Evolutionary conservation across 2,329 filamentous ascomycete species (phyloP).

Genomic region (Penicillium sp.): DNA sequence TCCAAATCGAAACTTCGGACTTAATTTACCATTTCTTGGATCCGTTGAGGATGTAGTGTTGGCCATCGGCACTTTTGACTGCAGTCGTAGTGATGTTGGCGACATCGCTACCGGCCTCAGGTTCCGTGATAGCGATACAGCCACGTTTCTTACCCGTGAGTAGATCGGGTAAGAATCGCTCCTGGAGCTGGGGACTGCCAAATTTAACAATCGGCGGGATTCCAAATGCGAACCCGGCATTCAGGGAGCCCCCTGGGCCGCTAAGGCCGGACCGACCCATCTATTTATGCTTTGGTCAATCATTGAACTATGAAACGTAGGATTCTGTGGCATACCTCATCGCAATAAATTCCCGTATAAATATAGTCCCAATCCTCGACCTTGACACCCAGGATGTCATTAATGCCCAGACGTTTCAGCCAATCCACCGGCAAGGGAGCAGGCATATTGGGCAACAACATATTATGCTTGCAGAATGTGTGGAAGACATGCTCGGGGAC

Average conservation of each 20-base stretch:
- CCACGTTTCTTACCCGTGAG: conserved; percentile 65
- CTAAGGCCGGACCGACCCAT: conserved; percentile 65
- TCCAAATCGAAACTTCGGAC: neutral
- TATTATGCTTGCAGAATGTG: conserved; percentile 65
- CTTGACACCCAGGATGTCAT: conserved; percentile 65
- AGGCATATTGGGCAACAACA: conserved; percentile 70
- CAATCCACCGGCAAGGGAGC: conserved; percentile 68
- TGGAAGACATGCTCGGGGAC: conserved; percentile 66
- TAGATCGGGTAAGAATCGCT: conserved; percentile 67
- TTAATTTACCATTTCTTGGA: conserved; percentile 70
- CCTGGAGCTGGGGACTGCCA: conserved; percentile 62
- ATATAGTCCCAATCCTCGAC: conserved; percentile 75
- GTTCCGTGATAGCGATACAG: conserved; percentile 80
- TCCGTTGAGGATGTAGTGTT: conserved; percentile 71
- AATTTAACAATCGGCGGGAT: conserved; percentile 72
- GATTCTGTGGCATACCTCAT: conserved; percentile 53
- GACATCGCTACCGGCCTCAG: conserved; percentile 72
- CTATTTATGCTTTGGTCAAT: conserved; percentile 31
- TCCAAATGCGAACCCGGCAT: conserved; percentile 71
- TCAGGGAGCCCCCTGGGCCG: conserved; percentile 66
- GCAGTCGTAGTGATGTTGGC: conserved; percentile 72
- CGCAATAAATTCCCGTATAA: conserved; percentile 68
- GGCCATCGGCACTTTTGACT: conserved; percentile 61
- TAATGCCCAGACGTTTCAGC: conserved; percentile 66
- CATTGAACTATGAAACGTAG: neutral